These are phyloP conservation scores for Scytalidium lignicola DNA, from an alignment of 2,329 filamentous ascomycete genomes.

Conservation along the genomic window DNA sequence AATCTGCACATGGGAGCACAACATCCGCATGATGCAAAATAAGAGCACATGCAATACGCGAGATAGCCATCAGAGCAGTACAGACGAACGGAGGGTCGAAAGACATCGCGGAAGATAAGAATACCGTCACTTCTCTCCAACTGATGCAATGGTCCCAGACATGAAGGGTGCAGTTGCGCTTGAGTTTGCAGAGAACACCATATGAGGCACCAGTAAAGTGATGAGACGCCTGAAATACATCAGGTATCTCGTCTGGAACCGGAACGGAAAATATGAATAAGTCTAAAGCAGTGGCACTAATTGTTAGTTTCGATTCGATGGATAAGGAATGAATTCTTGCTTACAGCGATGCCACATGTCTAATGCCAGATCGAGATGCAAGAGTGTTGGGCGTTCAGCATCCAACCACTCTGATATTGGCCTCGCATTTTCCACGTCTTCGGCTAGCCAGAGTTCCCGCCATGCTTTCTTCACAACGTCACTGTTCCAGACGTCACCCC, in stretches of 20 bases:
- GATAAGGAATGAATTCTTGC: too few relatives aligned
- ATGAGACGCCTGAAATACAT: constrained; percentile 52
- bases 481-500: too few relatives aligned
- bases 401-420: too few relatives aligned
- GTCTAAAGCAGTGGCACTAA: too few relatives aligned
- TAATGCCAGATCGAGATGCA: too few relatives aligned
- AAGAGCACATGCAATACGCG: constrained; percentile 37
- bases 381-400: too few relatives aligned
- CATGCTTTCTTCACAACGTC: too few relatives aligned
- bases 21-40: constrained; percentile 48
- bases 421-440: too few relatives aligned
- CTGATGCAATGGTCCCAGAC: constrained; percentile 56
- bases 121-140: constrained; percentile 46
- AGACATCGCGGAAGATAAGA: constrained; percentile 37
- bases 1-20: constrained; percentile 43
- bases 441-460: too few relatives aligned
- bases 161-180: constrained; percentile 47
- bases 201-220: constrained; percentile 51
- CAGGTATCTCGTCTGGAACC: constrained; percentile 48
- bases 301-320: too few relatives aligned
- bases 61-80: constrained; percentile 33
- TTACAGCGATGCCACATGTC: too few relatives aligned
- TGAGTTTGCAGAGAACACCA: constrained; percentile 51
- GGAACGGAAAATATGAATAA: constrained; percentile 54
- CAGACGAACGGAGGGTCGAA: constrained; percentile 37